Evolutionary conservation across 1,139 yeast genomes (phyloP).

Genomic region (Candida tropicalis): DNA sequence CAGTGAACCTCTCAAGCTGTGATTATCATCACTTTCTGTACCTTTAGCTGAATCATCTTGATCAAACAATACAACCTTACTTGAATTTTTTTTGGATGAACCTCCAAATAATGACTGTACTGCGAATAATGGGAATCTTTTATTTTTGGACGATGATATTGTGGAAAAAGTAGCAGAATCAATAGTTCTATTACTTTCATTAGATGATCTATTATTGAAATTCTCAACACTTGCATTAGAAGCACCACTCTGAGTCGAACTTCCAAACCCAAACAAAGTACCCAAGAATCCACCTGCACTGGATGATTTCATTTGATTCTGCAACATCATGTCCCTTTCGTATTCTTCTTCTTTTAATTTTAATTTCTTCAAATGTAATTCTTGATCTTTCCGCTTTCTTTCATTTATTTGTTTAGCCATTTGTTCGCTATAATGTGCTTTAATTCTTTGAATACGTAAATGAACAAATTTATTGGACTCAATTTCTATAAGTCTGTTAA

Average conservation of each 20-base stretch:
- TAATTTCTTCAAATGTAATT: conserved; percentile 37
- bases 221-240: conserved; percentile 1
- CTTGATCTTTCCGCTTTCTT: conserved; percentile 45
- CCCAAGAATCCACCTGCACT: conserved; percentile 13
- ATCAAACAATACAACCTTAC: conserved; percentile 9
- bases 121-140: conserved; percentile 13
- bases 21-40: not conserved
- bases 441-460: conserved; percentile 40
- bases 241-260: not conserved
- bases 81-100: conserved; percentile 10
- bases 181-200: conserved; percentile 10
- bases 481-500: conserved; percentile 33
- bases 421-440: conserved; percentile 42
- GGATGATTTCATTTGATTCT: conserved; percentile 7
- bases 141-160: conserved; percentile 7
- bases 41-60: not conserved
- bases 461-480: conserved; percentile 45
- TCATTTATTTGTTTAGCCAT: conserved; percentile 43
- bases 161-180: conserved; percentile 8
- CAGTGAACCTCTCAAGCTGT: conserved; percentile 1
- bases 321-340: conserved; percentile 21
- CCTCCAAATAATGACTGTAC: conserved; percentile 11
- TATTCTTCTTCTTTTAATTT: conserved; percentile 45
- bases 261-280: conserved; percentile 14
- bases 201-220: conserved; percentile 8